phyloP scores from a whole-genome alignment of 2,329 filamentous ascomycete genomes.

The Beauveria varroae region DNA sequence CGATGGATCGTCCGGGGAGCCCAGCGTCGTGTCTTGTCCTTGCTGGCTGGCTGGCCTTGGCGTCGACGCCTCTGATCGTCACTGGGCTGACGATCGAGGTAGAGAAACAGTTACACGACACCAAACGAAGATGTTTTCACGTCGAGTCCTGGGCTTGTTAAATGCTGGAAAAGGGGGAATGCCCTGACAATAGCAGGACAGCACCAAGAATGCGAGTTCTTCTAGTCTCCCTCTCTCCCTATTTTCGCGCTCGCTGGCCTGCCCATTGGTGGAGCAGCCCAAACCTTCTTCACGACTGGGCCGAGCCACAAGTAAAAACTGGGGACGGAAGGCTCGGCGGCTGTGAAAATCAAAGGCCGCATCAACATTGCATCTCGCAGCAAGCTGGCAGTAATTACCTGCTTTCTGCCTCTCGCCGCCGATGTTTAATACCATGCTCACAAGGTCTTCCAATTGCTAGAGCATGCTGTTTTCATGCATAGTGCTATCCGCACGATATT shows the following conservation, averaged over 20 bases:
- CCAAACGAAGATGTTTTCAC: too few relatives aligned
- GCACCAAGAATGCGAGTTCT: background rate
- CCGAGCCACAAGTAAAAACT: conserved; percentile 5
- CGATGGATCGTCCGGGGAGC: conserved; percentile 10
- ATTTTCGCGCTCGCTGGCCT: background rate
- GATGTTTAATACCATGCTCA: too few relatives aligned
- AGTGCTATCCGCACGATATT: too few relatives aligned
- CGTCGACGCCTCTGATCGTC: background rate
- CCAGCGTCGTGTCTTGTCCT: background rate
- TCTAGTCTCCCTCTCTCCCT: background rate
- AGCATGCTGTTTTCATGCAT: too few relatives aligned
- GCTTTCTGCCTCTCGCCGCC: too few relatives aligned
- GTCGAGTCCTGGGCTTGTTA: too few relatives aligned
- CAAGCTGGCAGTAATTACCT: too few relatives aligned
- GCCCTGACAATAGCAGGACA: background rate
- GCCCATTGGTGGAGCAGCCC: background rate
- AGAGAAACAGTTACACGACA: too few relatives aligned
- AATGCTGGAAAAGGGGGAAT: too few relatives aligned
- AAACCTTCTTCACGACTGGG: background rate
- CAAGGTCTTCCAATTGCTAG: too few relatives aligned
- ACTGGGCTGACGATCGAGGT: background rate
- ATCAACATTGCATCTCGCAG: too few relatives aligned
- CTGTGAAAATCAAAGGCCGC: background rate
- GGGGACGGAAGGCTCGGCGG: background rate
- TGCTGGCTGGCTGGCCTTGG: background rate